Evolutionary conservation across 176 grass and related monocot species (phyloP).

Genomic region (Pontederia paniculata): DNA sequence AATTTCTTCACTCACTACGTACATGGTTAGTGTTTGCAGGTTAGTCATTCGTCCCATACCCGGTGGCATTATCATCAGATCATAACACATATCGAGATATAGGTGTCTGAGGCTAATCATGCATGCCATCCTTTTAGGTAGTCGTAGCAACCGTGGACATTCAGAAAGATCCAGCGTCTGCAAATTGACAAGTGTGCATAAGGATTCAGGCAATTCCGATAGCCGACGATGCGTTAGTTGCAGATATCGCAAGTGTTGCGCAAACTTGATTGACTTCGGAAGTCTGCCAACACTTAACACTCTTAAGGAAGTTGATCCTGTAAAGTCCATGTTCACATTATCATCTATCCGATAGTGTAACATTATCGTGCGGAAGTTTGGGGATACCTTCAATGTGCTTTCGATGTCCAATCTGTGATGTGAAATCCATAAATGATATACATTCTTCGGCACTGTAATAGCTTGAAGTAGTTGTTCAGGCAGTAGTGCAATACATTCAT

Average conservation of each 20-base stretch:
- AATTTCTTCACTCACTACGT: not conserved
- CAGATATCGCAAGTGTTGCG: not conserved
- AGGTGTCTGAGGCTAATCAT: constrained; percentile 11
- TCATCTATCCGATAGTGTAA: too few relatives aligned
- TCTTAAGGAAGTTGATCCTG: too few relatives aligned
- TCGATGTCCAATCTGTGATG: not conserved
- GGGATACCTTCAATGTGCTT: not conserved
- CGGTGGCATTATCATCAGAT: not conserved
- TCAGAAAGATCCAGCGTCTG: not conserved
- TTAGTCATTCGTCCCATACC: constrained; percentile 5
- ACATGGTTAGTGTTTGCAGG: constrained; percentile 14
- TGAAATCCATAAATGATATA: not conserved
- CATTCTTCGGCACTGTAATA: not conserved
- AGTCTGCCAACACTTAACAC: too few relatives aligned
- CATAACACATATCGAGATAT: not conserved
- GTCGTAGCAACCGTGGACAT: not conserved
- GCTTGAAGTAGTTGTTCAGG: too few relatives aligned
- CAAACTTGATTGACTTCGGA: not conserved
- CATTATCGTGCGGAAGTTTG: not conserved
- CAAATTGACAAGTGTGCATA: not conserved
- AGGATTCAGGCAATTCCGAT: not conserved
- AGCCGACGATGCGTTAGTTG: too few relatives aligned
- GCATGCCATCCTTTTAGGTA: constrained; percentile 9
- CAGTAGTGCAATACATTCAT: too few relatives aligned
- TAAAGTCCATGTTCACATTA: too few relatives aligned